phyloP scores from a whole-genome alignment of 2,329 filamentous ascomycete genomes.

The Fusarium sp. region DNA sequence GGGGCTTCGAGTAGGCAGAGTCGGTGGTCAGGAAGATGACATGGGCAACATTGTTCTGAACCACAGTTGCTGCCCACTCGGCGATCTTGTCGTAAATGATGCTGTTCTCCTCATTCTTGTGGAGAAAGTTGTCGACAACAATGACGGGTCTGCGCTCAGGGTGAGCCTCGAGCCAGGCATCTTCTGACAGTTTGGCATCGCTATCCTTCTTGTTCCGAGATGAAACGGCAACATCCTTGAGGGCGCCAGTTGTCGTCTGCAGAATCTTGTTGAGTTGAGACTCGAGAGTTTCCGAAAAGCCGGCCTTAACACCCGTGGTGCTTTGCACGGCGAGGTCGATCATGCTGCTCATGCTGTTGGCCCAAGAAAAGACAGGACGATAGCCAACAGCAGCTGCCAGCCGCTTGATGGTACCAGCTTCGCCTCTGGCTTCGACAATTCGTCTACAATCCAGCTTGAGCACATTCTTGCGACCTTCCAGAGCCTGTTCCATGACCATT shows the following conservation, averaged over 20 bases:
- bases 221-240: constrained; percentile 78
- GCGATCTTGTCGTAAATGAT: constrained; percentile 81
- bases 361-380: constrained; percentile 92
- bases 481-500: constrained; percentile 82
- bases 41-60: constrained; percentile 87
- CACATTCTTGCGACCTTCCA: constrained; percentile 78
- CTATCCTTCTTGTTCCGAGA: constrained; percentile 74
- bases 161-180: constrained; percentile 89
- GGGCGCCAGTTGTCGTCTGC: constrained; percentile 79
- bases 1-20: constrained; percentile 83
- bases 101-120: constrained; percentile 71
- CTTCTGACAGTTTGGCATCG: constrained; percentile 75
- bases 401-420: constrained; percentile 81
- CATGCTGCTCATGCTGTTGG: constrained; percentile 92
- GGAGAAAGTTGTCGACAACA: constrained; percentile 89
- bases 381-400: constrained; percentile 88
- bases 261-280: constrained; percentile 89
- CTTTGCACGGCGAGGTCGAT: constrained; percentile 92
- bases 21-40: constrained; percentile 95
- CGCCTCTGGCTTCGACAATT: constrained; percentile 88
- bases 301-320: constrained; percentile 91
- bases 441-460: constrained; percentile 92
- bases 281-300: constrained; percentile 92
- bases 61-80: constrained; percentile 87
- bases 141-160: constrained; percentile 83